Evolutionary conservation across 2,329 filamentous ascomycete genomes (phyloP), one percentile per base, ranked within the genome.

Genomic region (Ilyonectria destructans): DNA sequence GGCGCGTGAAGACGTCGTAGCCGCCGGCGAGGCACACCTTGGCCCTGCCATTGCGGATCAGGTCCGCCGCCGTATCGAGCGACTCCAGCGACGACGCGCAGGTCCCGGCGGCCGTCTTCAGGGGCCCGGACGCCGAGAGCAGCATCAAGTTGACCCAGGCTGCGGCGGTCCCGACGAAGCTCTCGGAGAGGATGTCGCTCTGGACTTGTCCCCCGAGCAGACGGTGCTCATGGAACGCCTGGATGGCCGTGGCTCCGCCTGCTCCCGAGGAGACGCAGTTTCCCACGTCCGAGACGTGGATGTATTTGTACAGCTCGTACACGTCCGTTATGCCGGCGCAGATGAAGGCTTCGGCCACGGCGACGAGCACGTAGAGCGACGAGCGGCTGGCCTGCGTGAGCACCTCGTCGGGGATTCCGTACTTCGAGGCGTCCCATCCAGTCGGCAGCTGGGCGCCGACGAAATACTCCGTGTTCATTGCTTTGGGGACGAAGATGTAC

Each of bases 281-380:
- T 81, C 95, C 95, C 58, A 98, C 92, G 79, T 98, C 92, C 6
- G 95, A 97, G 68, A 97, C 89, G 81, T 98, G 95, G 70, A 98
- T 93, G 78, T 98, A 97, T 85, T 97, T 93, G 89, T 97, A 97
- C 85, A 97, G 97, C 83, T 98, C 95, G 80, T 97, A 97, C 26
- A 95, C 95, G 80, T 98, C 95, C 21, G 94, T 97, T 80, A 98
- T 94, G 90, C 95, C 95, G 65, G 94, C 91, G 12, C 93, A 91
- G 58, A 97, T 87, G 17, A 98, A 90, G 65, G 93, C 90, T 82
- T 98, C 95, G 1, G 92, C 93, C 49, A 94, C 95, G 65, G 92
- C 95, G 58, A 97, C 94, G 55, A 98, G 91, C 48, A 97, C 93
- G 77, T 93, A 97, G 49, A 97, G 87, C 2, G 95, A 96, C 71